Evolutionary conservation across 768 basidiomycete species (phyloP).

Genomic region (Suillus fuscotomentosus): DNA sequence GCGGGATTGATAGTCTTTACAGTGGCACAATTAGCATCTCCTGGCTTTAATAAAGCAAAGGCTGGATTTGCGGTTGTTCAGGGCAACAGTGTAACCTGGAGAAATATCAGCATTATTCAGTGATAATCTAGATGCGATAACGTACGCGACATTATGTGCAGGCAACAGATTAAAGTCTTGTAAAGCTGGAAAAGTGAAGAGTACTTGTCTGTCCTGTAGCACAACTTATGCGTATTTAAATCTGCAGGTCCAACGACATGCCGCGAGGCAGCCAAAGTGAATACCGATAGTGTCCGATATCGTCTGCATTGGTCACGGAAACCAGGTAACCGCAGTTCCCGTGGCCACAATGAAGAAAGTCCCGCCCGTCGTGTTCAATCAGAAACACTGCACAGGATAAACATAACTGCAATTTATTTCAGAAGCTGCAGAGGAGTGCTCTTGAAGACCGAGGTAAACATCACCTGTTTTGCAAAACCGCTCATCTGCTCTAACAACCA

Average conservation of each 20-base stretch:
- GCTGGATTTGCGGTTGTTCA: slow-evolving; percentile 48
- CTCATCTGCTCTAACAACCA: background rate
- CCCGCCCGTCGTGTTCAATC: slow-evolving; percentile 3
- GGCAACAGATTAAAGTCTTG: background rate
- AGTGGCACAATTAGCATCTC: background rate
- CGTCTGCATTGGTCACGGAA: background rate
- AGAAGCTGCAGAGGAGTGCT: background rate
- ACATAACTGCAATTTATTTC: background rate
- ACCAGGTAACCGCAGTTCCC: background rate
- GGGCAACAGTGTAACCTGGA: slow-evolving; percentile 30
- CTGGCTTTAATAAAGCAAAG: background rate
- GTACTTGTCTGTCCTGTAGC: background rate
- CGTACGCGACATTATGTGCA: slow-evolving; percentile 12
- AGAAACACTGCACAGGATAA: slow-evolving; percentile 1
- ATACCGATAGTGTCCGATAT: background rate
- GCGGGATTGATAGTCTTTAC: slow-evolving; percentile 37
- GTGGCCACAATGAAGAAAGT: background rate
- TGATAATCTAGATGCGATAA: background rate
- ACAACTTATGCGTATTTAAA: slow-evolving; percentile 16
- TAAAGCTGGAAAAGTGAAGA: background rate
- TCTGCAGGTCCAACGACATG: slow-evolving; percentile 2
- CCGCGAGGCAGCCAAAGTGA: slow-evolving; percentile 1
- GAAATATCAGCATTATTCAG: slow-evolving; percentile 11
- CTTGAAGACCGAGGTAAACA: slow-evolving; percentile 1
- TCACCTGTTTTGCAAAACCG: background rate